Evolutionary conservation across 177 flowering plant species (phyloP).

Genomic region (Vitis hybrid): DNA sequence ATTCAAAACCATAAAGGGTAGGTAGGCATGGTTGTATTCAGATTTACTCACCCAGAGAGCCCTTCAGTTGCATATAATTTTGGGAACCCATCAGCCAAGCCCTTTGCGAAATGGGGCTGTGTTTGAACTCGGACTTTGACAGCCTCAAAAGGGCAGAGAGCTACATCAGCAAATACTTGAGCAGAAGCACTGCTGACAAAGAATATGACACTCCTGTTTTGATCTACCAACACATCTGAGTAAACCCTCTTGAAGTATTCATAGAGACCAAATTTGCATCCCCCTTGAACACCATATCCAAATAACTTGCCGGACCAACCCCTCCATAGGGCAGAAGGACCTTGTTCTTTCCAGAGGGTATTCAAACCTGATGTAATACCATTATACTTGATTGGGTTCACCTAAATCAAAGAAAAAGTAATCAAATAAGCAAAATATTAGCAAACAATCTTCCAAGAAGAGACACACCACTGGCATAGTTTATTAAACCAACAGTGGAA

Average conservation of each 20-base stretch:
- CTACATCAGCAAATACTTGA: conserved; percentile 81
- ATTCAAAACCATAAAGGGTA: background rate
- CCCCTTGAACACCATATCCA: conserved; percentile 97
- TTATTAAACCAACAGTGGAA: too few species aligned
- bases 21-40: background rate
- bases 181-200: conserved; percentile 91
- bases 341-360: conserved; percentile 70
- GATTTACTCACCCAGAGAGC: conserved; percentile 51
- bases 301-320: conserved; percentile 86
- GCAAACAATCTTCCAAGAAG: too few species aligned
- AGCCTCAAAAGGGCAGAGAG: conserved; percentile 92
- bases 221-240: conserved; percentile 50
- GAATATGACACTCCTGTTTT: conserved; percentile 56
- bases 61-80: conserved; percentile 78
- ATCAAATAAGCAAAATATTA: too few species aligned
- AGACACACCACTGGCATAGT: too few species aligned
- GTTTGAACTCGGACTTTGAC: conserved; percentile 87
- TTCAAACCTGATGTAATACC: conserved; percentile 56
- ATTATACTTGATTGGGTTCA: conserved; percentile 72
- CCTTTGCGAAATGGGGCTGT: conserved; percentile 71
- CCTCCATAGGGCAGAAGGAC: conserved; percentile 82
- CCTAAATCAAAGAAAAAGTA: conserved; percentile 34
- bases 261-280: conserved; percentile 84
- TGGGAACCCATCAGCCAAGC: conserved; percentile 87
- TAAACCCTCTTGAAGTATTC: conserved; percentile 85